A percentile compares a stretch with the other conserved stretches of the same genome.
phyloP scores from a whole-genome alignment of 352 stramenopile genomes.

The Globisporangium emineosum region DNA sequence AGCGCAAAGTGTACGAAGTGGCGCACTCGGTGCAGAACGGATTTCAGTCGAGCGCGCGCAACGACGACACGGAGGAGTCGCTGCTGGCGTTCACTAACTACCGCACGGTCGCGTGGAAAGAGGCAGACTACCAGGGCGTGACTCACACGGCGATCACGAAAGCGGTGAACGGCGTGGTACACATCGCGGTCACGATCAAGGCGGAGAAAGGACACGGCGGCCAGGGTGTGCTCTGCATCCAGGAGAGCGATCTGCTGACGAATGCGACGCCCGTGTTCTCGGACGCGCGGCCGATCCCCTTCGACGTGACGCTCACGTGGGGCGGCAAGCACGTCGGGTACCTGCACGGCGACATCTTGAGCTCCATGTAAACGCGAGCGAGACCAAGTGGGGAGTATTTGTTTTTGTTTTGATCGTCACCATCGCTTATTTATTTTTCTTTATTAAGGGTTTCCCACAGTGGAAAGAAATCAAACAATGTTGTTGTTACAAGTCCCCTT shows the following conservation, averaged over 20 bases:
- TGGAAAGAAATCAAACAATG: neutral
- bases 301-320: conserved; percentile 53
- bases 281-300: conserved; percentile 32
- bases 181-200: conserved; percentile 47
- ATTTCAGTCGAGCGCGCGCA: conserved; percentile 35
- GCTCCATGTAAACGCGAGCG: conserved; percentile 28
- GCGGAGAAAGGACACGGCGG: conserved; percentile 34
- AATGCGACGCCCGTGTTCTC: conserved; percentile 27
- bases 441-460: neutral
- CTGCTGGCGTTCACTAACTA: conserved; percentile 48
- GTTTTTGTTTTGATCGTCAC: conserved; percentile 1
- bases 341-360: conserved; percentile 48
- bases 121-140: conserved; percentile 32
- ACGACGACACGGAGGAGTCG: conserved; percentile 37
- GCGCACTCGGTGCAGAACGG: conserved; percentile 44
- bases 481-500: conserved; percentile 16
- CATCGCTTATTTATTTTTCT: conserved; percentile 15
- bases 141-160: conserved; percentile 42
- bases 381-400: conserved; percentile 41
- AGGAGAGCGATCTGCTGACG: conserved; percentile 32
- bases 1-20: conserved; percentile 53
- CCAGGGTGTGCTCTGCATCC: conserved; percentile 46
- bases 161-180: conserved; percentile 44
- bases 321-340: conserved; percentile 53
- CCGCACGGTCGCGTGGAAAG: conserved; percentile 38